Conservation (phyloP, 495 filamentous ascomycete species). For the Sordaria brevicollis region DNA sequence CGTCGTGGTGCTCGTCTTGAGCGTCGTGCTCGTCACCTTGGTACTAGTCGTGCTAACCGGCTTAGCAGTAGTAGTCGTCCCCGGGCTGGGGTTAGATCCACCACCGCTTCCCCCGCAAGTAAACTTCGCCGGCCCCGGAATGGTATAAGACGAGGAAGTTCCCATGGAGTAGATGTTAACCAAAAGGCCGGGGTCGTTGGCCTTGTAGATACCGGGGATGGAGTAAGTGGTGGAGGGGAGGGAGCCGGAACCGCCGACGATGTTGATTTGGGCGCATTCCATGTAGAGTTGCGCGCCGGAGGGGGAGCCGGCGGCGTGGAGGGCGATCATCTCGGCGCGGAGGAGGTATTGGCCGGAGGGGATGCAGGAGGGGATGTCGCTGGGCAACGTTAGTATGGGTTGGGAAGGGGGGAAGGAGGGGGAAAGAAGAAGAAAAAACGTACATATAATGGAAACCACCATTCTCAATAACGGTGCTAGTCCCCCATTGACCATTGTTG, state of each 20-base stretch:
- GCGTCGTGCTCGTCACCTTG: constrained; percentile 19
- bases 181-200: constrained; percentile 26
- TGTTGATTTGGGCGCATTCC: constrained; percentile 41
- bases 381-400: neutral
- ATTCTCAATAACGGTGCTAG: constrained; percentile 33
- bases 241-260: constrained; percentile 30
- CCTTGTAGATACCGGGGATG: constrained; percentile 37
- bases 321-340: constrained; percentile 34
- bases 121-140: constrained; percentile 24
- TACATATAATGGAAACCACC: constrained; percentile 31
- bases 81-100: constrained; percentile 9
- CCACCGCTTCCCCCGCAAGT: constrained; percentile 16
- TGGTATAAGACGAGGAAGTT: constrained; percentile 18
- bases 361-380: constrained; percentile 34
- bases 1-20: neutral
- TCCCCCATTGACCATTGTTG: constrained; percentile 30
- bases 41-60: constrained; percentile 15
- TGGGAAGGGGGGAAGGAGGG: neutral
- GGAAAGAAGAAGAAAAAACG: neutral
- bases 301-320: constrained; percentile 29
- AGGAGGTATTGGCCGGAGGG: constrained; percentile 31
- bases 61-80: constrained; percentile 9
- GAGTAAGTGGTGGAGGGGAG: constrained; percentile 26
- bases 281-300: constrained; percentile 43
- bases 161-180: constrained; percentile 30